Conservation (phyloP, 805 yeast genomes). For the Diddensiella transvaalensis region DNA sequence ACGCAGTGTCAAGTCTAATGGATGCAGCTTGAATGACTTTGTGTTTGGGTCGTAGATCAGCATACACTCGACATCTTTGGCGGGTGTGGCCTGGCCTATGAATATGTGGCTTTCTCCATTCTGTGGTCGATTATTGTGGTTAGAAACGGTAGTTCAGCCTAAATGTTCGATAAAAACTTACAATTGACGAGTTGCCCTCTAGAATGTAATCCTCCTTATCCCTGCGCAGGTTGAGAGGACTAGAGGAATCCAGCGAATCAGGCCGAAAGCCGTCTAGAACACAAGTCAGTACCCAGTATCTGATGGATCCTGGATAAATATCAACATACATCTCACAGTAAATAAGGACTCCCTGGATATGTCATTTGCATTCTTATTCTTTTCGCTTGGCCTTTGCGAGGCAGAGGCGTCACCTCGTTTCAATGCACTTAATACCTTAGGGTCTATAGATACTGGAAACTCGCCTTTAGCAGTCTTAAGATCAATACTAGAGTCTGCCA, state of each 20-base stretch:
- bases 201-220: constrained; percentile 23
- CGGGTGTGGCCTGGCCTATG: constrained; percentile 25
- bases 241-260: constrained; percentile 18
- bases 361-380: not conserved
- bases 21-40: constrained; percentile 25
- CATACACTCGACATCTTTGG: constrained; percentile 56
- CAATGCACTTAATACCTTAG: not conserved
- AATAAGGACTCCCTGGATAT: not conserved
- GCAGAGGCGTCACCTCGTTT: not conserved
- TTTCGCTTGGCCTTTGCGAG: not conserved
- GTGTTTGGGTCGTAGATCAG: constrained; percentile 69
- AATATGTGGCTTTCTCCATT: constrained; percentile 20
- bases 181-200: not conserved
- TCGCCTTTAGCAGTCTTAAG: constrained; percentile 8
- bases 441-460: constrained; percentile 14
- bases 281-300: not conserved
- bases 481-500: constrained; percentile 5
- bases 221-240: constrained; percentile 17
- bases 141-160: not conserved
- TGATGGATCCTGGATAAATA: not conserved
- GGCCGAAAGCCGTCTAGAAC: constrained; percentile 24
- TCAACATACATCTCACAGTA: constrained; percentile 12
- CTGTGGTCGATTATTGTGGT: too few species aligned
- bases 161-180: not conserved
- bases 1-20: constrained; percentile 22